A percentile compares a stretch with the other conserved stretches of the same genome.
Evolutionary conservation across 441 rosid species (phyloP).

Genomic region (Biscutella laevigata): DNA sequence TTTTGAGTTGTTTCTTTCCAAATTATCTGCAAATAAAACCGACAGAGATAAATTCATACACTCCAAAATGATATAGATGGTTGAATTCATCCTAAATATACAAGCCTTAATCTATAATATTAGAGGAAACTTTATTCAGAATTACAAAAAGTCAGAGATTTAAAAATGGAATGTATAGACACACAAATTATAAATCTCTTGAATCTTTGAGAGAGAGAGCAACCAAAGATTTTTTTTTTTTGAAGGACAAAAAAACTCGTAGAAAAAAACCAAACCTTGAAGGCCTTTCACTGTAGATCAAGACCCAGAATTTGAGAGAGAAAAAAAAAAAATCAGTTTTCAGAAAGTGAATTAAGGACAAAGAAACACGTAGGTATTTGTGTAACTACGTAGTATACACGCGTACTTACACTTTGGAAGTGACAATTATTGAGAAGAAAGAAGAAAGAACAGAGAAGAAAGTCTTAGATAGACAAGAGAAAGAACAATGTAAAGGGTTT

Average conservation of each 20-base stretch:
- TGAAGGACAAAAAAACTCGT: slow-evolving; percentile 18
- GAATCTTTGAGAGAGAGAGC: slow-evolving; percentile 12
- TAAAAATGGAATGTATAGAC: slow-evolving; percentile 2
- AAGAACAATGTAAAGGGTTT: not conserved
- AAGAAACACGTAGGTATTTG: not conserved
- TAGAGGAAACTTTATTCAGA: not conserved
- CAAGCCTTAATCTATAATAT: slow-evolving; percentile 3
- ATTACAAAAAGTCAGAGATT: not conserved
- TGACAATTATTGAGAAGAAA: slow-evolving; percentile 7
- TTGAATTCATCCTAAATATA: not conserved
- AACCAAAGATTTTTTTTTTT: slow-evolving; percentile 16
- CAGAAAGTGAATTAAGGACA: slow-evolving; percentile 12
- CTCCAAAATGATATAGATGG: not conserved
- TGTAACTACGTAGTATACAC: slow-evolving; percentile 20
- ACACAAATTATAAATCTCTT: slow-evolving; percentile 13
- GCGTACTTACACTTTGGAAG: slow-evolving; percentile 20
- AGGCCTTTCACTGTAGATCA: slow-evolving; percentile 8
- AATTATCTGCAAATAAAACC: slow-evolving; percentile 16
- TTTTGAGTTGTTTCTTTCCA: slow-evolving; percentile 16
- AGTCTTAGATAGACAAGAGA: not conserved
- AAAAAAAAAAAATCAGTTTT: not conserved
- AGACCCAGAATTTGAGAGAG: slow-evolving; percentile 11
- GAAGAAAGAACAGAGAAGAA: not conserved
- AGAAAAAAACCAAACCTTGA: slow-evolving; percentile 13
- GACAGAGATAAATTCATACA: not conserved